Percentiles rank a stretch among this genome's conserved stretches.
Evolutionary conservation across 2,329 filamentous ascomycete genomes (phyloP).

Genomic region (Anthostomella pinea): DNA sequence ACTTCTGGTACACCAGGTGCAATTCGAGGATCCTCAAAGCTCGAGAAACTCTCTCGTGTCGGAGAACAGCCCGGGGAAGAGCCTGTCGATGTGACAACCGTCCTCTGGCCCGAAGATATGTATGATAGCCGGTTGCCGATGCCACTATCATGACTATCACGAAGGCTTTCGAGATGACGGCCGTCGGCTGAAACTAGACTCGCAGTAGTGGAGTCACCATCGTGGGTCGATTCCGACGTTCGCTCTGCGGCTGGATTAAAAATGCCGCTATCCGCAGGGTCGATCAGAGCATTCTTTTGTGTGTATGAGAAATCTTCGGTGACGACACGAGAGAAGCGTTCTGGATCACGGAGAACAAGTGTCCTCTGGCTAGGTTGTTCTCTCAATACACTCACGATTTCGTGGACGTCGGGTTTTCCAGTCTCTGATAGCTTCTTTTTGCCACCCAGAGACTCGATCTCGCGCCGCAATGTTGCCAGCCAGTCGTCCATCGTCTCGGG

Average conservation of each 20-base stretch:
- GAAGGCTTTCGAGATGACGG: slow-evolving; percentile 54
- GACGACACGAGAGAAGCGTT: slow-evolving; percentile 43
- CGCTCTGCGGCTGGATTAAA: slow-evolving; percentile 28
- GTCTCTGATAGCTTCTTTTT: slow-evolving; percentile 62
- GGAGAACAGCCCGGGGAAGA: slow-evolving; percentile 60
- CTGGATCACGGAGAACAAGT: slow-evolving; percentile 46
- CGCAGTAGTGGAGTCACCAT: slow-evolving; percentile 56
- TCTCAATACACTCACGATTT: slow-evolving; percentile 32
- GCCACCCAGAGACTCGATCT: slow-evolving; percentile 69
- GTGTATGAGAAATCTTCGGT: slow-evolving; percentile 37
- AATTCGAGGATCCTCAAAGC: slow-evolving; percentile 31
- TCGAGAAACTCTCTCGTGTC: slow-evolving; percentile 48
- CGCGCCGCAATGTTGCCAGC: slow-evolving; percentile 65
- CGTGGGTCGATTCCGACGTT: slow-evolving; percentile 42
- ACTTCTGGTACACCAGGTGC: slow-evolving; percentile 32
- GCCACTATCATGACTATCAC: slow-evolving; percentile 43
- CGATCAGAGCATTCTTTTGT: slow-evolving; percentile 22
- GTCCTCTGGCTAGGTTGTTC: slow-evolving; percentile 45
- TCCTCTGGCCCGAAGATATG: slow-evolving; percentile 60
- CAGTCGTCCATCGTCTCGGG: slow-evolving; percentile 74
- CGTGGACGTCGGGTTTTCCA: slow-evolving; percentile 47
- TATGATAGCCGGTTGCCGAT: slow-evolving; percentile 56
- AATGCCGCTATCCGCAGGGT: slow-evolving; percentile 27
- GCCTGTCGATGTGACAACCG: slow-evolving; percentile 55
- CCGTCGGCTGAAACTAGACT: slow-evolving; percentile 59